phyloP scores from a whole-genome alignment of 2,329 filamentous ascomycete genomes.

The Corniculantispora saksenae region DNA sequence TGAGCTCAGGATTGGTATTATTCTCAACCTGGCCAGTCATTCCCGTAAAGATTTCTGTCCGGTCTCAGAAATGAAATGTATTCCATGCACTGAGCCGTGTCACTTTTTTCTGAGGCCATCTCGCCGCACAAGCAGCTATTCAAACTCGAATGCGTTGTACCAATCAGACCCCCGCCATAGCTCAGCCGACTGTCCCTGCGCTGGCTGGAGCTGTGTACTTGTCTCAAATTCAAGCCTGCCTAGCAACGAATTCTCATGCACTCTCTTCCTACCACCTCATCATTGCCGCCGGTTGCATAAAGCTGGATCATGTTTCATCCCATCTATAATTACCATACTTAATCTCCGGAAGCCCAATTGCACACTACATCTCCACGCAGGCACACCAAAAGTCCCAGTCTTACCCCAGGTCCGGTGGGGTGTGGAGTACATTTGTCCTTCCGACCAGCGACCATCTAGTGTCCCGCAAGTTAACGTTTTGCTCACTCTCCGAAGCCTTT shows the following conservation, averaged over 20 bases:
- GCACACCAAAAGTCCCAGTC: neutral
- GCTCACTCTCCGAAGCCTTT: neutral
- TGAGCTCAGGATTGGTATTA: too few species aligned
- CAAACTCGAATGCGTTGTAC: neutral
- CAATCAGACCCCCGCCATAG: too few species aligned
- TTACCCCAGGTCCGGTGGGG: slow-evolving; percentile 1
- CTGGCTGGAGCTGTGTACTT: neutral
- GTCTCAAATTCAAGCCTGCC: neutral
- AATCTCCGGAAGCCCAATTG: neutral
- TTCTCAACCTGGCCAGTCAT: too few species aligned
- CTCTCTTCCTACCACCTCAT: neutral
- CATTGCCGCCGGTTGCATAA: neutral
- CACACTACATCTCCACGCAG: neutral
- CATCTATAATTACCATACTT: neutral
- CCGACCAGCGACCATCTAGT: neutral
- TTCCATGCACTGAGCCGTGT: too few species aligned
- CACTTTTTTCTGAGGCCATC: neutral
- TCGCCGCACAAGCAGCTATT: neutral
- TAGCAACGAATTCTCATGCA: neutral
- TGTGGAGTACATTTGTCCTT: neutral
- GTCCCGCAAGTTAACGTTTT: neutral
- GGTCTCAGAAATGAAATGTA: too few species aligned
- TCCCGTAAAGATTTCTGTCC: too few species aligned
- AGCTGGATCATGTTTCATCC: neutral
- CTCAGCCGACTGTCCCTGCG: too few species aligned